Base-by-base conservation (phyloP, 345 rosid genomes). In the Salix caprea region DNA sequence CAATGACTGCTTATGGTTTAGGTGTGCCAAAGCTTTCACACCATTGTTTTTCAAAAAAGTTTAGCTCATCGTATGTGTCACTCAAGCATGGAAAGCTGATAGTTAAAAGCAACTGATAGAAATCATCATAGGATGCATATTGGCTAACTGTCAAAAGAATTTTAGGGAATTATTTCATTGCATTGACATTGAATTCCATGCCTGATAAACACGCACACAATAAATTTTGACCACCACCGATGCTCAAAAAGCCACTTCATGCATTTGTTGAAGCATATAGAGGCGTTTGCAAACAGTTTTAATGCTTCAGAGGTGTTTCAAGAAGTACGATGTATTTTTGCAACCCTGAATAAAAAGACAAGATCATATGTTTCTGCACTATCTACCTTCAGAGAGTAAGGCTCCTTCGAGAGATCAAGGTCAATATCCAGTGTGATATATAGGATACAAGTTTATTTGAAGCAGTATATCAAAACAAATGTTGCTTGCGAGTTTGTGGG, bases 1-100 rank as follows among this genome's bases (percentile, higher is more conserved):
- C 96, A 67, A 91, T 93, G 98, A 83, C 90, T 79, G 97, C 98
- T 65, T 96, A 96, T 84, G 98, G 99, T 72, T 80, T 92, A 86
- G 99, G 97, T 92, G 88, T 39, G 87, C 42, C 71, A 73, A 76
- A 76, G 24, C 2, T 24, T 58, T 9, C 50, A 34, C 67, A 21
- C 6, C 65, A 13, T 14, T 71, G 37, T 13, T 65, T 23, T 34
- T 30, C 60, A 24, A 26, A 66, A 23, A 23, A n/a, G 3, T 8
- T 1, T 54, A 54, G 61, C 23, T 8, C 24, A 56, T 56, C 11
- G n/a, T 42, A 11, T n/a, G 13, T 56, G 61, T 56, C 8, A 56
- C 11, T 21, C 61, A 39, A 19, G 76, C 30, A 24, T 6, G 32
- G 58, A 11, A 65, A 21, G 13, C 14, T 64, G 70, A 39, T 39